phyloP scores from a whole-genome alignment of 2,329 filamentous ascomycete species.

The Epichloe brachyelytri region DNA sequence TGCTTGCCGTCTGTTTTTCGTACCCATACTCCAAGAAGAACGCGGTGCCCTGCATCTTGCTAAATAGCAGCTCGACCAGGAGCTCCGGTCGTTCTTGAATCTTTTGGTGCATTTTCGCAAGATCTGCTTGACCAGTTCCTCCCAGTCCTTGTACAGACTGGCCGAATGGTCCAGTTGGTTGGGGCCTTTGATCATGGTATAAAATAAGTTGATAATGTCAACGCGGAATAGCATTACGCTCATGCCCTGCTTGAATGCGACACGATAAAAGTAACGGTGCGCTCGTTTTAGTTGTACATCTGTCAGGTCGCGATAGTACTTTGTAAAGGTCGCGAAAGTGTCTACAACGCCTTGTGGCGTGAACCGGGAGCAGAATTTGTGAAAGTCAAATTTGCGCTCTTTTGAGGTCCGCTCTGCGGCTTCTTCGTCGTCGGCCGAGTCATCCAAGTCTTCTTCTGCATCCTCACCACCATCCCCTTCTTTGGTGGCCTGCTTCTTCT shows the following conservation, averaged over 20 bases:
- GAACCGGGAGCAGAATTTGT: conserved; percentile 68
- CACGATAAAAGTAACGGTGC: conserved; percentile 86
- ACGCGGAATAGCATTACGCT: conserved; percentile 79
- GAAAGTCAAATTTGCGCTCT: conserved; percentile 92
- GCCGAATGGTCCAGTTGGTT: conserved; percentile 56
- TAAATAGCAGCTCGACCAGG: conserved; percentile 86
- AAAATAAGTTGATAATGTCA: conserved; percentile 78
- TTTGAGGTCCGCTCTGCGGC: conserved; percentile 57
- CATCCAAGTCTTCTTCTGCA: conserved; percentile 48
- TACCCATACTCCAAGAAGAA: conserved; percentile 86
- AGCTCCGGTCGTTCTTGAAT: conserved; percentile 75
- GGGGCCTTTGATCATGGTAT: conserved; percentile 85
- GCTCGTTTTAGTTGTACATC: conserved; percentile 75
- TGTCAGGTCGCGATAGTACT: conserved; percentile 69
- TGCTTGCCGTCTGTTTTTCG: conserved; percentile 64
- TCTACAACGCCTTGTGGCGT: conserved; percentile 75
- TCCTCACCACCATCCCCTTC: conserved; percentile 25
- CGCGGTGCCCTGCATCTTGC: conserved; percentile 71
- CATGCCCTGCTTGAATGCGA: conserved; percentile 91
- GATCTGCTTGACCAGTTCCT: conserved; percentile 75
- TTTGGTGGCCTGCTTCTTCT: conserved; percentile 55
- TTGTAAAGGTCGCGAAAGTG: conserved; percentile 71
- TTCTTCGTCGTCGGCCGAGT: conserved; percentile 57
- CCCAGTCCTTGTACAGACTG: conserved; percentile 73
- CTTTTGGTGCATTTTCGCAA: conserved; percentile 73